A percentile compares a stretch with the other conserved stretches of the same genome.
phyloP scores from a whole-genome alignment of 257 asterid genomes.

The Haberlea rhodopensis region DNA sequence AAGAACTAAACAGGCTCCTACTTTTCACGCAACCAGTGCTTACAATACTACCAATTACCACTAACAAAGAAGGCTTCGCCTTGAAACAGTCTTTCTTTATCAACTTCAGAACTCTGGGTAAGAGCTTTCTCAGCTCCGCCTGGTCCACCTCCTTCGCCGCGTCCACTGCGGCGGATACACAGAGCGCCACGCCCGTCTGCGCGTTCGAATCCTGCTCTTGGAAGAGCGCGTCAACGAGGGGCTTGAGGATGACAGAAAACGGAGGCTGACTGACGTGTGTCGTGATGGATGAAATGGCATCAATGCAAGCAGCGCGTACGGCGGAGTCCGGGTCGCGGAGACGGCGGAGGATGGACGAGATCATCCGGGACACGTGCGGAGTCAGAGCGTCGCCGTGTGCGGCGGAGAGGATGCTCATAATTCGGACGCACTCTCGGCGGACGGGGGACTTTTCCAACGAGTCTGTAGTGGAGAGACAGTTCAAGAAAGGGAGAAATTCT shows the following conservation, averaged over 20 bases:
- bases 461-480: conserved; percentile 61
- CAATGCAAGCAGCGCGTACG: conserved; percentile 75
- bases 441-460: conserved; percentile 81
- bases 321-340: conserved; percentile 79
- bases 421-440: conserved; percentile 84
- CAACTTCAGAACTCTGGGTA: conserved; percentile 60
- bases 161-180: conserved; percentile 77
- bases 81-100: conserved; percentile 54
- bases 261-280: conserved; percentile 60
- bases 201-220: conserved; percentile 76
- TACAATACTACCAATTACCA: conserved; percentile 51
- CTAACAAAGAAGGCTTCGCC: conserved; percentile 60
- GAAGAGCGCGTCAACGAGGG: conserved; percentile 57
- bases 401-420: conserved; percentile 55
- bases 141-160: conserved; percentile 66
- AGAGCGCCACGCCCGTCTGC: conserved; percentile 79
- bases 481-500: conserved; percentile 55
- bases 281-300: conserved; percentile 60
- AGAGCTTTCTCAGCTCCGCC: conserved; percentile 52
- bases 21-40: conserved; percentile 52
- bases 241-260: conserved; percentile 52
- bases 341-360: conserved; percentile 73
- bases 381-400: conserved; percentile 74
- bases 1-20: conserved; percentile 32
- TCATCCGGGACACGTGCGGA: conserved; percentile 61